Evolutionary conservation across 495 filamentous ascomycete genomes (phyloP).

Genomic region (Penicilliopsis zonata): DNA sequence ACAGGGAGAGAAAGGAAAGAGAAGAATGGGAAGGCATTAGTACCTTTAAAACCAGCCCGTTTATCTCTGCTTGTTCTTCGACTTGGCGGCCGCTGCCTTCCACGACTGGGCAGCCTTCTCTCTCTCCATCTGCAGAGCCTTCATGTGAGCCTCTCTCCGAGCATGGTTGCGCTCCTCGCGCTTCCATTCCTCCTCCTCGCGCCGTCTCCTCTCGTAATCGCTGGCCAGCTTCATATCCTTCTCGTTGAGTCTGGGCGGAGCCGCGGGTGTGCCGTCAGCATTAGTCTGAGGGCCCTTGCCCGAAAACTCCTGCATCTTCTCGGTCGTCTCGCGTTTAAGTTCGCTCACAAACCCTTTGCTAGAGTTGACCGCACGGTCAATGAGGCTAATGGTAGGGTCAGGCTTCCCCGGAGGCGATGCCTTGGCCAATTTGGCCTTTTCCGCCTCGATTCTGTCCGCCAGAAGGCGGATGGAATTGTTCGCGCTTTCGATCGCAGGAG

Average conservation of each 20-base stretch:
- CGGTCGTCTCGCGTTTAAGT: slow-evolving; percentile 2
- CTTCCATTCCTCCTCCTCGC: slow-evolving; percentile 16
- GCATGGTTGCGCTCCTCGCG: slow-evolving; percentile 17
- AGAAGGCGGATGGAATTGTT: slow-evolving; percentile 12
- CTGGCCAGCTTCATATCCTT: slow-evolving; percentile 15
- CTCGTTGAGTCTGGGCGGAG: slow-evolving; percentile 14
- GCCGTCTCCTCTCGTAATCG: slow-evolving; percentile 13
- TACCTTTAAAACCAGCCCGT: too few species aligned
- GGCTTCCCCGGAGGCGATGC: neutral
- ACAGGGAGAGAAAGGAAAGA: too few species aligned
- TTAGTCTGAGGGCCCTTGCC: slow-evolving; percentile 5
- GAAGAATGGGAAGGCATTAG: too few species aligned
- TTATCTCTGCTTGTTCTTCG: neutral
- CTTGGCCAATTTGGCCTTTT: slow-evolving; percentile 3
- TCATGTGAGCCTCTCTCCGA: slow-evolving; percentile 10
- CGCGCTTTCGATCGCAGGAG: neutral
- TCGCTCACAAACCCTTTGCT: slow-evolving; percentile 4
- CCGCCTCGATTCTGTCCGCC: slow-evolving; percentile 7
- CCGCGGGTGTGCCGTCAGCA: slow-evolving; percentile 12
- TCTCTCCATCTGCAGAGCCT: slow-evolving; percentile 7
- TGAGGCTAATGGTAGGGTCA: slow-evolving; percentile 5
- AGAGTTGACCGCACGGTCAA: slow-evolving; percentile 6
- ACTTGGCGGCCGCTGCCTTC: slow-evolving; percentile 3
- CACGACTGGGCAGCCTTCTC: slow-evolving; percentile 8
- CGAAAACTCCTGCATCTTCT: slow-evolving; percentile 3